Conservation (phyloP, 306 rosid species). For the Medicago lupulina region DNA sequence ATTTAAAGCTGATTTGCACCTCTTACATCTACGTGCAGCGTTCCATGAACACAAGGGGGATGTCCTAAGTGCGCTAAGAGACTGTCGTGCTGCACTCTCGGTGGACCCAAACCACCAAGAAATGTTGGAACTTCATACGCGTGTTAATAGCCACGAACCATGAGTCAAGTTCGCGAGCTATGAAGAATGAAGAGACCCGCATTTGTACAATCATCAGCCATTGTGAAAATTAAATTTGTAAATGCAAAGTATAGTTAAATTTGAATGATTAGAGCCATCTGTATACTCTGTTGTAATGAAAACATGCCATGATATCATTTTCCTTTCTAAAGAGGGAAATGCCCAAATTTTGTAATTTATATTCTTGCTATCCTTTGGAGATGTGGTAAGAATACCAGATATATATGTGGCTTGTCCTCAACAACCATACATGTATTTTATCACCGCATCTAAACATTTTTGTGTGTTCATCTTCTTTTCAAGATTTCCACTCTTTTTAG, state of each 20-base stretch:
- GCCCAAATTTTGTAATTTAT: constrained; percentile 39
- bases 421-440: not conserved
- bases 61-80: constrained; percentile 75
- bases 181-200: constrained; percentile 10
- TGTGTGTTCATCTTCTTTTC: too few species aligned
- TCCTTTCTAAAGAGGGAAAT: constrained; percentile 3
- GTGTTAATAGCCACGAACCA: constrained; percentile 88
- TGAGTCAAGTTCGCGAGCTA: constrained; percentile 39
- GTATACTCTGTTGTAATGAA: constrained; percentile 14
- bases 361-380: constrained; percentile 19
- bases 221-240: constrained; percentile 36
- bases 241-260: constrained; percentile 35
- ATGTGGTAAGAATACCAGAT: constrained; percentile 10
- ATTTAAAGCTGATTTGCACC: constrained; percentile 93
- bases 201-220: constrained; percentile 21
- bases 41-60: constrained; percentile 91
- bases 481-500: too few species aligned
- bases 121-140: constrained; percentile 90
- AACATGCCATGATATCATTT: constrained; percentile 15
- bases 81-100: constrained; percentile 94
- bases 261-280: not conserved
- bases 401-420: not conserved
- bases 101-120: constrained; percentile 94
- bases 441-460: too few species aligned
- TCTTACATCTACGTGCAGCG: constrained; percentile 87